A percentile compares a stretch with the other conserved stretches of the same genome.
Conservation (phyloP, 495 filamentous ascomycete genomes). For the Penicillium salamii region DNA sequence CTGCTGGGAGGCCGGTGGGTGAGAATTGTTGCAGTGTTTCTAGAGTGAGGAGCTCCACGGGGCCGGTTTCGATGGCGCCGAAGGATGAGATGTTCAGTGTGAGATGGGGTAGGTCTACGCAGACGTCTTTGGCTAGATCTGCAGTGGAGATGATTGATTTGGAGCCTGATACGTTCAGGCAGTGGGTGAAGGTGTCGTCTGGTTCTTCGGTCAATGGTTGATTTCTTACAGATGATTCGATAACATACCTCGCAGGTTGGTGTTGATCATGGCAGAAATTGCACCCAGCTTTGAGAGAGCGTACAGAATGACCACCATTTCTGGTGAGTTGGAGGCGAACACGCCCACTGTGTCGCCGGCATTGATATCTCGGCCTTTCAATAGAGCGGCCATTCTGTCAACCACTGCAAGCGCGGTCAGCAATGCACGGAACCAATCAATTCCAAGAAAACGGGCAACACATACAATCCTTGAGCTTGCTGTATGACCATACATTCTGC, state of each 20-base stretch:
- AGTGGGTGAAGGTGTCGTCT: conserved; percentile 72
- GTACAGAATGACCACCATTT: conserved; percentile 75
- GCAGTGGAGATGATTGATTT: conserved; percentile 60
- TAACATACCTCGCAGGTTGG: conserved; percentile 68
- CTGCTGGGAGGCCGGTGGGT: conserved; percentile 25
- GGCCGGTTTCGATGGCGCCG: conserved; percentile 52
- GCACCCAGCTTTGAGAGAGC: conserved; percentile 84
- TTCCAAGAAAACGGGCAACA: neutral
- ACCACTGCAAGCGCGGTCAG: conserved; percentile 29
- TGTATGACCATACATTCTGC: conserved; percentile 48
- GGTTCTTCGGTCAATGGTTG: neutral
- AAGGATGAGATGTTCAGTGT: conserved; percentile 43
- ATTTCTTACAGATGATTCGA: neutral
- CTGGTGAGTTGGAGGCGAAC: conserved; percentile 67
- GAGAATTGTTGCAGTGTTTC: conserved; percentile 40
- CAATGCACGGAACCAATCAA: neutral
- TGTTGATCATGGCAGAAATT: conserved; percentile 86
- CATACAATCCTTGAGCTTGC: conserved; percentile 45
- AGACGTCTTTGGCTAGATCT: conserved; percentile 41
- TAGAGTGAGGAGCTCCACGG: conserved; percentile 46
- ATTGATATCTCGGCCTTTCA: conserved; percentile 34
- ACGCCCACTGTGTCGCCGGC: conserved; percentile 44
- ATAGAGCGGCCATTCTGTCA: conserved; percentile 43
- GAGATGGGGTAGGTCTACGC: conserved; percentile 36
- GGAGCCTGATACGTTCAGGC: conserved; percentile 66